These are phyloP conservation scores for Phytophthora citrophthora DNA, from an alignment of 352 stramenopile genomes.

Conservation along the genomic window DNA sequence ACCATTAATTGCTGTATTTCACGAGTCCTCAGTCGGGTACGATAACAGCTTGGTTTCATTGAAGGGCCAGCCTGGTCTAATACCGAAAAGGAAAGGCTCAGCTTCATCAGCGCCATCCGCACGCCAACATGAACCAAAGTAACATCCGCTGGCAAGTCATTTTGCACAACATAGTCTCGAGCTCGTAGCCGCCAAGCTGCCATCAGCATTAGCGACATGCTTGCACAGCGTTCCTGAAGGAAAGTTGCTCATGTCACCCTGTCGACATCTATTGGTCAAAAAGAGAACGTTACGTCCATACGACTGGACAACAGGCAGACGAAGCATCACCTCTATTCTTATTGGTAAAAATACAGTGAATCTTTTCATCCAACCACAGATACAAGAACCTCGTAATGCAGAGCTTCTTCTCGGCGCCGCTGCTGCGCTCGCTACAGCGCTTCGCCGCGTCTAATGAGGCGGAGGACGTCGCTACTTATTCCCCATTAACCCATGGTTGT, in stretches of 20 bases:
- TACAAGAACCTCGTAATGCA: constrained; percentile 14
- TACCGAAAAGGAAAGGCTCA: constrained; percentile 19
- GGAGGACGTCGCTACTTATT: constrained; percentile 7
- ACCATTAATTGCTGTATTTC: no score
- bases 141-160: no score
- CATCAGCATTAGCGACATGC: constrained; percentile 1
- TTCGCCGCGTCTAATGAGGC: constrained; percentile 24
- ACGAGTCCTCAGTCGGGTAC: background rate
- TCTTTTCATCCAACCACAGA: constrained; percentile 20
- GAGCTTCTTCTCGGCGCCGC: constrained; percentile 32
- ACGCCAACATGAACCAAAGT: no score
- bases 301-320: constrained; percentile 15
- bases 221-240: background rate
- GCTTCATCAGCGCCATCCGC: background rate
- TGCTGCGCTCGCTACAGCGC: constrained; percentile 49
- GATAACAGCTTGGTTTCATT: constrained; percentile 6
- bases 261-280: constrained; percentile 18
- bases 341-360: background rate
- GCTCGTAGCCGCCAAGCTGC: background rate
- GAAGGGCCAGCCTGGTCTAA: constrained; percentile 8
- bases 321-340: background rate
- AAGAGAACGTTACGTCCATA: constrained; percentile 4
- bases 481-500: constrained; percentile 17
- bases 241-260: constrained; percentile 4
- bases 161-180: background rate